These are phyloP conservation scores for Lichtheimia corymbifera DNA, from an alignment of 371 early-diverging fungal genomes.

Conservation along the genomic window DNA sequence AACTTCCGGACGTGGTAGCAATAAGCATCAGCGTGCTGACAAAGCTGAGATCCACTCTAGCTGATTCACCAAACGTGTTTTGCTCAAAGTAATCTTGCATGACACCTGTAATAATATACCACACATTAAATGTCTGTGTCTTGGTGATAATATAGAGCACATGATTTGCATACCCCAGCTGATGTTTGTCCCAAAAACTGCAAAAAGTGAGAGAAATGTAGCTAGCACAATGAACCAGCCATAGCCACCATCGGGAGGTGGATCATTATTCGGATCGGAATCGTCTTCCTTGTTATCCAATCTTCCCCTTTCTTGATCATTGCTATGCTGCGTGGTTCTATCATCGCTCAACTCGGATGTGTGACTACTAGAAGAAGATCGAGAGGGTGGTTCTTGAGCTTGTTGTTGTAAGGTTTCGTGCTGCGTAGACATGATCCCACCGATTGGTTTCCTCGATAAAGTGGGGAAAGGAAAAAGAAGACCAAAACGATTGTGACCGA, in stretches of 20 bases:
- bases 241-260: conserved; percentile 1
- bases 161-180: background rate
- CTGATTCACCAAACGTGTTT: conserved; percentile 13
- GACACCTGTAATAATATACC: background rate
- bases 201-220: background rate
- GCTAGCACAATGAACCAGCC: background rate
- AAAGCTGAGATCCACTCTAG: conserved; percentile 25
- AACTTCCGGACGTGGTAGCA: background rate
- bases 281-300: background rate
- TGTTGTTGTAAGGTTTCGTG: too few relatives aligned
- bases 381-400: too few relatives aligned
- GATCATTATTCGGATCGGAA: background rate
- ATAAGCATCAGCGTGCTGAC: conserved; percentile 1
- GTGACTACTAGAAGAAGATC: too few relatives aligned
- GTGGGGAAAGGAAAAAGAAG: too few relatives aligned
- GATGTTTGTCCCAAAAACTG: background rate
- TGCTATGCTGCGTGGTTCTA: too few relatives aligned
- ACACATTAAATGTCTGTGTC: too few relatives aligned
- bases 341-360: too few relatives aligned
- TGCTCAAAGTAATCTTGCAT: conserved; percentile 15
- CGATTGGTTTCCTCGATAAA: too few relatives aligned
- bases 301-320: too few relatives aligned
- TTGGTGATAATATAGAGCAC: too few relatives aligned
- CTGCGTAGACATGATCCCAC: too few relatives aligned
- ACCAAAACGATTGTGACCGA: too few relatives aligned